phyloP scores from a whole-genome alignment of 352 stramenopile genomes.

The Phytophthora ramorum region DNA sequence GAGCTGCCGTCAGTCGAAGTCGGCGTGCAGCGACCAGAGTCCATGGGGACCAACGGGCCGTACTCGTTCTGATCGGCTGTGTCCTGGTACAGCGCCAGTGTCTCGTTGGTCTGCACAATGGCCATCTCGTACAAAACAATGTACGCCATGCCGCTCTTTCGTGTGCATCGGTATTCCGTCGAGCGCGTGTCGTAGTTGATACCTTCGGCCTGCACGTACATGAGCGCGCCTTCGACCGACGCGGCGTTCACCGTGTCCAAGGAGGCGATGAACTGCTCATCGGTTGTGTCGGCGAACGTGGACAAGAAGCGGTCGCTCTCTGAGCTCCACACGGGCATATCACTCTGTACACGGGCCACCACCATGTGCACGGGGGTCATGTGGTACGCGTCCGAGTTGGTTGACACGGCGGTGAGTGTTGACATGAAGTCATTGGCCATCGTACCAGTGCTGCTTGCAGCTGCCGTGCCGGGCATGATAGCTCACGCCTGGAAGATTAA shows the following conservation, averaged over 20 bases:
- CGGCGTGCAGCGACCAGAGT: conserved; percentile 55
- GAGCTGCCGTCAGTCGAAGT: conserved; percentile 9
- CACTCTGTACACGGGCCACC: conserved; percentile 56
- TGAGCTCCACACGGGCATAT: conserved; percentile 42
- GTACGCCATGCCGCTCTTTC: conserved; percentile 60
- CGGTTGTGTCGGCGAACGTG: conserved; percentile 42
- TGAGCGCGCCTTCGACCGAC: conserved; percentile 65
- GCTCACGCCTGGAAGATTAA: no score
- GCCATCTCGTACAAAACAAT: conserved; percentile 70
- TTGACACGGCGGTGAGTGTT: not conserved
- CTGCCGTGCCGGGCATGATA: no score
- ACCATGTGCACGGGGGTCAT: conserved; percentile 47
- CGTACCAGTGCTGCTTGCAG: not conserved
- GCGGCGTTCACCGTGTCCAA: conserved; percentile 66
- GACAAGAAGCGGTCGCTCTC: conserved; percentile 33
- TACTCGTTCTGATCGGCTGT: conserved; percentile 48
- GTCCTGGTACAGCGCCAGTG: conserved; percentile 24
- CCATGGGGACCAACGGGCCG: conserved; percentile 57
- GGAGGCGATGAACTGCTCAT: conserved; percentile 29
- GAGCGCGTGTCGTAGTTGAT: conserved; percentile 57
- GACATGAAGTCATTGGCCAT: not conserved
- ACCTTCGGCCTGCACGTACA: conserved; percentile 70
- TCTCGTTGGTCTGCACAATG: conserved; percentile 56
- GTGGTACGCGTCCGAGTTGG: conserved; percentile 1
- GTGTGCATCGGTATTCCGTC: conserved; percentile 37